A percentile compares a stretch with the other conserved stretches of the same genome.
Evolutionary conservation across 163 green algal genomes (phyloP).

Genomic region (Prototheca stagnorum): DNA sequence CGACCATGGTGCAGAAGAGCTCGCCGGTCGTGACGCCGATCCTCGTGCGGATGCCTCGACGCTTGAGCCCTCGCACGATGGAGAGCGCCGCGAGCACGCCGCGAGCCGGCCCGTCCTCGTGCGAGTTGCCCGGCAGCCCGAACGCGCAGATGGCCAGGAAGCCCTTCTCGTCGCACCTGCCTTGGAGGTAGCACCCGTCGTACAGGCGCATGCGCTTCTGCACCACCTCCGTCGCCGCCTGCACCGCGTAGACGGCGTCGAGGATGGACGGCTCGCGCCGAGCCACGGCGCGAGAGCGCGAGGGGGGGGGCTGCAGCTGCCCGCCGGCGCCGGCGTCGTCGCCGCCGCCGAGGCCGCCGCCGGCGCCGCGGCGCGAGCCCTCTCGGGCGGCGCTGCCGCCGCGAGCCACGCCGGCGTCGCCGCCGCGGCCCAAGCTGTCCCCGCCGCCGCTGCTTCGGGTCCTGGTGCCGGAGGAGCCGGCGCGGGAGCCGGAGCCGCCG

Average conservation of each 20-base stretch:
- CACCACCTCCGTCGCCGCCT: slow-evolving; percentile 36
- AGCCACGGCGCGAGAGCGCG: not conserved
- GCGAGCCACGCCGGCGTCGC: not conserved
- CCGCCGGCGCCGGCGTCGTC: not conserved
- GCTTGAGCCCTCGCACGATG: slow-evolving; percentile 20
- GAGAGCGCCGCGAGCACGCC: slow-evolving; percentile 49
- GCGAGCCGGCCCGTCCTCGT: slow-evolving; percentile 39
- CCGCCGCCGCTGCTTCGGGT: not conserved
- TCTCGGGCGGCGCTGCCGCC: not conserved
- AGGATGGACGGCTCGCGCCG: too few species aligned
- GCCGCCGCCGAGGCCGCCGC: too few species aligned
- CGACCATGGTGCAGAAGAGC: slow-evolving; percentile 65
- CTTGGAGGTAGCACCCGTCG: slow-evolving; percentile 51
- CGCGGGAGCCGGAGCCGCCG: not conserved
- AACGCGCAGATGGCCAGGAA: slow-evolving; percentile 71
- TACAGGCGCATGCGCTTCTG: slow-evolving; percentile 48
- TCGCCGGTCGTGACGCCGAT: slow-evolving; percentile 61
- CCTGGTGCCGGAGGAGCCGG: not conserved
- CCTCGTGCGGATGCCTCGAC: slow-evolving; percentile 6
- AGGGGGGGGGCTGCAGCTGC: not conserved
- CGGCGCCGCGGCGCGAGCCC: not conserved
- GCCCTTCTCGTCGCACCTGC: slow-evolving; percentile 75
- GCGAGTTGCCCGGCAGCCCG: slow-evolving; percentile 55
- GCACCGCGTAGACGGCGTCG: slow-evolving; percentile 25
- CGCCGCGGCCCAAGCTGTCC: not conserved